A percentile compares a stretch with the other conserved stretches of the same genome.
These are phyloP conservation scores for Candida nanaspora DNA, from an alignment of 805 yeast genomes.

Conservation along the genomic window DNA sequence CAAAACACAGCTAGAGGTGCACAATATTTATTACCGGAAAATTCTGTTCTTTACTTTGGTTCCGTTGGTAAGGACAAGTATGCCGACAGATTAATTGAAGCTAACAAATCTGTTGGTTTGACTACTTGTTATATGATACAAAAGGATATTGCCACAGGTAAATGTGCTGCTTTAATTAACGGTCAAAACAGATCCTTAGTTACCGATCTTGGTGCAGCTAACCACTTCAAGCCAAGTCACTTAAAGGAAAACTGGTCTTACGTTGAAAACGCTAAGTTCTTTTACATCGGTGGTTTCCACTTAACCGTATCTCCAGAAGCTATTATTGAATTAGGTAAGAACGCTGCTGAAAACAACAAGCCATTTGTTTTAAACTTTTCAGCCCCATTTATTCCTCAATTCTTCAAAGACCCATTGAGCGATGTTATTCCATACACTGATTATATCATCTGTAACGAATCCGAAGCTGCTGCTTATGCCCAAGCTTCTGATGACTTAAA, in stretches of 20 bases:
- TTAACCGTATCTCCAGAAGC: constrained; percentile 97
- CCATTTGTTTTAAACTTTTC: constrained; percentile 75
- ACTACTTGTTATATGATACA: constrained; percentile 79
- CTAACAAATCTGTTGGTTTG: constrained; percentile 86
- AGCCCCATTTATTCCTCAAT: constrained; percentile 95
- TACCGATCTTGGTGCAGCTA: constrained; percentile 97
- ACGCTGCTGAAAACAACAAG: constrained; percentile 46
- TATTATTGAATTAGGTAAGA: constrained; percentile 80
- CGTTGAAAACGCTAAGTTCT: constrained; percentile 74
- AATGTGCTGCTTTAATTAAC: constrained; percentile 89
- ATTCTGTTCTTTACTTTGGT: constrained; percentile 89
- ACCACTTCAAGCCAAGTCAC: constrained; percentile 88
- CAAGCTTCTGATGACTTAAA: constrained; percentile 66
- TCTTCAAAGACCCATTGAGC: constrained; percentile 89
- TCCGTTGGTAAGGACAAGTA: constrained; percentile 92
- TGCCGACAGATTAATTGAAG: constrained; percentile 71
- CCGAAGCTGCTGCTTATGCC: constrained; percentile 94
- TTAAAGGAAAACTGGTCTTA: constrained; percentile 84
- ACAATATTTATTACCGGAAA: constrained; percentile 76
- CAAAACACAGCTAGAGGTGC: constrained; percentile 99
- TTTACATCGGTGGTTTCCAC: constrained; percentile 98
- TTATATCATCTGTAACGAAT: constrained; percentile 88
- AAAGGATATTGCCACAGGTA: constrained; percentile 78
- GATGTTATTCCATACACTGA: constrained; percentile 80
- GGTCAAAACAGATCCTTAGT: constrained; percentile 88